Base-by-base conservation (phyloP, 176 grass and related monocot species). In the Avena insularis region DNA sequence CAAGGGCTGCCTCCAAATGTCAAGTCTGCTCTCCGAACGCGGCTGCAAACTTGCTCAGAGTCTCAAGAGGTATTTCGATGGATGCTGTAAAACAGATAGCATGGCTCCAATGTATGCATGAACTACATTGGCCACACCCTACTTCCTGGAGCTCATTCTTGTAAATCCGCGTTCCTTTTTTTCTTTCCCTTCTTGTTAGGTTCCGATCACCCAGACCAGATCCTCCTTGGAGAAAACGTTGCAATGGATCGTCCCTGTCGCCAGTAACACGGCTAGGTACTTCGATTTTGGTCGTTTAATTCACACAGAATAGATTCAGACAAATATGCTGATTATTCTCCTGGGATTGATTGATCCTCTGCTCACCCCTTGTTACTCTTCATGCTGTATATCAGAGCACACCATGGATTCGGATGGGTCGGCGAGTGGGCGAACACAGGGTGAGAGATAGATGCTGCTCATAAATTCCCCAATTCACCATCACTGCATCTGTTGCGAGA, bases 201-300 rank as follows among this genome's bases (percentile, higher is more conserved):
- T 91, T 79, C 87, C 87, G 2, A 87, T 90, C 64, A 73, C 67
- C 82, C 75, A 92, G 85, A 89, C 93, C 81, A 92, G 87, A 90
- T 89, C 84, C 49, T 89, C 86, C 16, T 92, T 95, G 87, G 93
- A 98, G 68, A 95, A 92, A 87, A 93, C 83, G 9, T 83, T 95
- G 75, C 86, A 81, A 71, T 98, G 93, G 95, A 90, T 98, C 80
- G 87, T 93, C 79, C 95, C 89, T 5, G 36, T 93, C 57, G 93
- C 95, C 65, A 98, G 89, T 66, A 95, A 95, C 73, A 98, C 95
- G 6, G 69, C 86, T 49, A 95, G 91, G 91, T 98, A 90, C 17
- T 71, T 59, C 5, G 77, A 54, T 25, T 64, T 17, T 4, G 21
- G 23, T 3, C 2, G 6, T 23, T 20, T 45, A 65, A 43, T 21